These are phyloP conservation scores for Penicillium sp. DNA, from an alignment of 2,329 filamentous ascomycete species.

Conservation along the genomic window DNA sequence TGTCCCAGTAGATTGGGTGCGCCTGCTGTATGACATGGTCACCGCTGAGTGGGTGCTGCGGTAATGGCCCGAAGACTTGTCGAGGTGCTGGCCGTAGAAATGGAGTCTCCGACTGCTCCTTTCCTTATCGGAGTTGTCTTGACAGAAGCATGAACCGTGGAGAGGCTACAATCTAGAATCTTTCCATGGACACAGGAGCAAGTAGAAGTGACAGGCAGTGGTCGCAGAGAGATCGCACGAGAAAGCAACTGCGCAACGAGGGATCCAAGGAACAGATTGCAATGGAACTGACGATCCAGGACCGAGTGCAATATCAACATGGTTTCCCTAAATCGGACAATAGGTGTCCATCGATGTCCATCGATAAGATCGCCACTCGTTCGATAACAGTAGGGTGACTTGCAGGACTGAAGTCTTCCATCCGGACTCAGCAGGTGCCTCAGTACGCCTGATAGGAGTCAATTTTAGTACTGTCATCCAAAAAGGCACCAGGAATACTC, in stretches of 20 bases:
- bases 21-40: constrained; percentile 1
- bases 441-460: not conserved
- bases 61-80: not conserved
- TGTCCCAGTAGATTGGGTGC: not conserved
- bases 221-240: too few species aligned
- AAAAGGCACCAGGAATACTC: not conserved
- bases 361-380: not conserved
- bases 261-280: not conserved
- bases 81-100: too few species aligned
- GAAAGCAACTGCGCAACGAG: not conserved
- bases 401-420: constrained; percentile 5
- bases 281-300: not conserved
- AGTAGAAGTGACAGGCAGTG: not conserved
- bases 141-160: not conserved
- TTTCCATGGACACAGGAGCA: not conserved
- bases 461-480: not conserved
- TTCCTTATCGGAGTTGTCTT: not conserved
- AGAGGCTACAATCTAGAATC: not conserved
- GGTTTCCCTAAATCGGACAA: not conserved
- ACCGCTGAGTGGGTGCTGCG: not conserved
- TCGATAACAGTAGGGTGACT: not conserved
- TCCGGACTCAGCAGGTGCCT: not conserved
- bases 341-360: not conserved
- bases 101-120: not conserved
- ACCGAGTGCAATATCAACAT: not conserved